These are phyloP conservation scores for Fragilaria crotonensis DNA, from an alignment of 108 stramenopile genomes.

Conservation along the genomic window DNA sequence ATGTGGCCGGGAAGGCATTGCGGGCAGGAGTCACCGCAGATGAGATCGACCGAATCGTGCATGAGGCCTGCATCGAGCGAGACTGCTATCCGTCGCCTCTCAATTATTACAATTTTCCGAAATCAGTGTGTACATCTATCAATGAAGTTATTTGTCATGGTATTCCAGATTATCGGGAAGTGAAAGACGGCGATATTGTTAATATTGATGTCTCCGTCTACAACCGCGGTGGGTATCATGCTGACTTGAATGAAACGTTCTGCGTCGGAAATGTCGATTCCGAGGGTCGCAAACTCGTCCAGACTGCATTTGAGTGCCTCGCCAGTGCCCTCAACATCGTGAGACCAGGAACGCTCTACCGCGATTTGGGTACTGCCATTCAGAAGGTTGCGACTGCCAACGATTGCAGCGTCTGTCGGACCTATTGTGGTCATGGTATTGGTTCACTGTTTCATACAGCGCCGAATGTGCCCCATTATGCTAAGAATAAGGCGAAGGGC, in stretches of 20 bases:
- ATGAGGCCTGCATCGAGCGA: constrained; percentile 87
- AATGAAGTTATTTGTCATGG: constrained; percentile 98
- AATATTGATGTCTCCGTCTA: constrained; percentile 97
- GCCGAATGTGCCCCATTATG: constrained; percentile 96
- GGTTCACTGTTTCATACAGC: constrained; percentile 79
- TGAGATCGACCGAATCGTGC: constrained; percentile 93
- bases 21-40: constrained; percentile 94
- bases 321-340: constrained; percentile 60
- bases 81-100: constrained; percentile 95
- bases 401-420: constrained; percentile 77
- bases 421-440: constrained; percentile 98
- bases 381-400: constrained; percentile 52
- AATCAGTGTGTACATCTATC: constrained; percentile 93
- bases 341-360: constrained; percentile 83
- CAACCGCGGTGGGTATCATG: constrained; percentile 88
- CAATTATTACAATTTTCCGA: constrained; percentile 98
- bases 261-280: constrained; percentile 88
- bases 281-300: constrained; percentile 60
- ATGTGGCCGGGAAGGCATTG: constrained; percentile 84
- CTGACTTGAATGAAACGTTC: constrained; percentile 97
- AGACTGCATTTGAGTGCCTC: constrained; percentile 81
- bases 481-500: constrained; percentile 90
- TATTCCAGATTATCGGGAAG: constrained; percentile 83
- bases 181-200: constrained; percentile 97
- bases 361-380: constrained; percentile 89